These are phyloP conservation scores for Annona squamosa DNA, from an alignment of 164 flowering plant species.

Conservation along the genomic window DNA sequence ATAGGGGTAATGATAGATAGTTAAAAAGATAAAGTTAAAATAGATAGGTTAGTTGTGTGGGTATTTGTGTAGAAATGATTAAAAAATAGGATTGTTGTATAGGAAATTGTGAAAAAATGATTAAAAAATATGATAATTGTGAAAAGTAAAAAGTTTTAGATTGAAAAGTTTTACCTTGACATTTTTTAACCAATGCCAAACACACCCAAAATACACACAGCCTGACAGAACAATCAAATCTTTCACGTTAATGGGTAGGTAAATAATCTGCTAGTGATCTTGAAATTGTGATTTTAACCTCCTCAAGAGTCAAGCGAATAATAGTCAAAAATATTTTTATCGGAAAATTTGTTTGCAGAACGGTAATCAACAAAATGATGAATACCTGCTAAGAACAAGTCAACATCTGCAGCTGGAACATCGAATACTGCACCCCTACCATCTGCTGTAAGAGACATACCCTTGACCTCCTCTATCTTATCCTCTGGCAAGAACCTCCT, in stretches of 20 bases:
- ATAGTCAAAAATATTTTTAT: background rate
- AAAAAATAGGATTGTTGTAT: too few relatives aligned
- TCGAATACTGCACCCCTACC: slow-evolving; percentile 90
- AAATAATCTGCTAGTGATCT: background rate
- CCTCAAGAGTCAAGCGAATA: background rate
- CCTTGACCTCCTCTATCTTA: slow-evolving; percentile 64
- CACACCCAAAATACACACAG: too few relatives aligned
- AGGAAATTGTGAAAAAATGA: too few relatives aligned
- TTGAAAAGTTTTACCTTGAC: too few relatives aligned
- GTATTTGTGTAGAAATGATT: too few relatives aligned
- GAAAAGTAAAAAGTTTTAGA: too few relatives aligned
- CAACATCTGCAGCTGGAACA: slow-evolving; percentile 61
- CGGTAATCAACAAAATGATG: background rate
- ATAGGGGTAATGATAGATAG: too few relatives aligned
- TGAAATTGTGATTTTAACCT: background rate
- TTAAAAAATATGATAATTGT: too few relatives aligned
- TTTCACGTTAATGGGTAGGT: background rate
- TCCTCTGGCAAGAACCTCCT: slow-evolving; percentile 85
- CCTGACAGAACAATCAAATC: too few relatives aligned
- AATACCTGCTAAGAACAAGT: slow-evolving; percentile 60
- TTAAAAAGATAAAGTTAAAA: too few relatives aligned
- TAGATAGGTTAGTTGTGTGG: too few relatives aligned
- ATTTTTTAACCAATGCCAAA: too few relatives aligned
- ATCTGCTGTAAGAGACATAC: slow-evolving; percentile 77
- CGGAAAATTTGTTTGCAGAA: background rate